A percentile compares a stretch with the other conserved stretches of the same genome.
Evolutionary conservation across 225 moss, liverwort and hornwort species (phyloP).

Genomic region (Asterella californica): DNA sequence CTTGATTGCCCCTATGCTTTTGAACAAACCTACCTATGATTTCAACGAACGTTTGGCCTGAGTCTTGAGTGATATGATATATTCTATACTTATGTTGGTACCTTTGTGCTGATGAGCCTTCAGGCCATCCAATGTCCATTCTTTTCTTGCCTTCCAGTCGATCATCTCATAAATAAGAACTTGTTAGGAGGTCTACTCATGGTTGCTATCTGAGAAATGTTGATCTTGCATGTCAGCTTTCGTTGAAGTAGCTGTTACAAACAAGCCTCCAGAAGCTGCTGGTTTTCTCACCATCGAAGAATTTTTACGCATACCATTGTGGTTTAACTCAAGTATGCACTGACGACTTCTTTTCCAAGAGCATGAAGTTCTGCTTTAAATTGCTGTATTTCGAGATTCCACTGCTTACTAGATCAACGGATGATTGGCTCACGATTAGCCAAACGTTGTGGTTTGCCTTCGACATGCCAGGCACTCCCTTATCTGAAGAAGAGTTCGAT

Average conservation of each 20-base stretch:
- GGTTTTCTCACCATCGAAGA: constrained; percentile 64
- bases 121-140: too few relatives aligned
- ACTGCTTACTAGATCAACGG: neutral
- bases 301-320: constrained; percentile 58
- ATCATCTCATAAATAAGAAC: neutral
- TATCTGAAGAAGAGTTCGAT: constrained; percentile 20
- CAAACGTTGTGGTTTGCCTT: neutral
- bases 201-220: neutral
- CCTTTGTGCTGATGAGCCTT: too few relatives aligned
- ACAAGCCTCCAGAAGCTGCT: constrained; percentile 49
- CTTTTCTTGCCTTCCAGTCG: neutral
- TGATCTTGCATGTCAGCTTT: constrained; percentile 46
- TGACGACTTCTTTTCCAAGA: neutral
- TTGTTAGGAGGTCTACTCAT: neutral
- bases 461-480: constrained; percentile 21
- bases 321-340: constrained; percentile 73
- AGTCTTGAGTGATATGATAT: neutral
- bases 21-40: neutral
- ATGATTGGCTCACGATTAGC: neutral
- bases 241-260: constrained; percentile 53
- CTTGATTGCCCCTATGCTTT: neutral
- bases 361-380: neutral
- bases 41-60: neutral
- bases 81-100: neutral
- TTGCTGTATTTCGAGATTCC: neutral